phyloP scores from a whole-genome alignment of 495 filamentous ascomycete species.

The Tuber calosporum region DNA sequence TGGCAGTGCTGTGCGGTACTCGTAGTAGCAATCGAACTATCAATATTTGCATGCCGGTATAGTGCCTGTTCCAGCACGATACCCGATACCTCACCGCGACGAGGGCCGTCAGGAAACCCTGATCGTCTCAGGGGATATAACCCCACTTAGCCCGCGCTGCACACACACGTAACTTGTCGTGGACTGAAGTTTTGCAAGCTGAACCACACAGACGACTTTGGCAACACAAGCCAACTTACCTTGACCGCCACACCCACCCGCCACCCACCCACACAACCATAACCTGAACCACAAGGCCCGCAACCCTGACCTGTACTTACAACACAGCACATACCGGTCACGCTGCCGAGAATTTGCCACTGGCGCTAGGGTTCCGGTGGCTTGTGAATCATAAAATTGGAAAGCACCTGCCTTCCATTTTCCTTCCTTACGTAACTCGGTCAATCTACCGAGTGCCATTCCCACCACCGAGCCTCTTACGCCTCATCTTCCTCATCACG shows the following conservation, averaged over 20 bases:
- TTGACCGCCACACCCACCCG: not conserved
- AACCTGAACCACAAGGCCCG: not conserved
- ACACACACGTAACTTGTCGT: not conserved
- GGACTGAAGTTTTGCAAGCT: not conserved
- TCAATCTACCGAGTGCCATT: not conserved
- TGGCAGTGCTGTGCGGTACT: not conserved
- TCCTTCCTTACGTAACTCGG: not conserved
- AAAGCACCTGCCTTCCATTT: not conserved
- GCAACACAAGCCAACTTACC: not conserved
- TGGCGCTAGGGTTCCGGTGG: not conserved
- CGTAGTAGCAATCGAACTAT: not conserved
- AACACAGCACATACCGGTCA: not conserved
- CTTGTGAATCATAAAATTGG: not conserved
- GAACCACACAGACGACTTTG: not conserved
- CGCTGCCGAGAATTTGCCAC: not conserved
- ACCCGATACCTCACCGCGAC: not conserved
- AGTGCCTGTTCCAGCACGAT: not conserved
- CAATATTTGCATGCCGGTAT: not conserved
- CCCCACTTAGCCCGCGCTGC: not conserved
- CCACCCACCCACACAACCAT: not conserved
- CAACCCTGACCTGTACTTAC: not conserved
- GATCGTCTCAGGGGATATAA: not conserved
- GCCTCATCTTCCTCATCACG: not conserved
- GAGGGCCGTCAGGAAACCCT: not conserved
- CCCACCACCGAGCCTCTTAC: not conserved